Evolutionary conservation across 2,329 filamentous ascomycete species (phyloP).

Genomic region (Epichloe glyceriae): DNA sequence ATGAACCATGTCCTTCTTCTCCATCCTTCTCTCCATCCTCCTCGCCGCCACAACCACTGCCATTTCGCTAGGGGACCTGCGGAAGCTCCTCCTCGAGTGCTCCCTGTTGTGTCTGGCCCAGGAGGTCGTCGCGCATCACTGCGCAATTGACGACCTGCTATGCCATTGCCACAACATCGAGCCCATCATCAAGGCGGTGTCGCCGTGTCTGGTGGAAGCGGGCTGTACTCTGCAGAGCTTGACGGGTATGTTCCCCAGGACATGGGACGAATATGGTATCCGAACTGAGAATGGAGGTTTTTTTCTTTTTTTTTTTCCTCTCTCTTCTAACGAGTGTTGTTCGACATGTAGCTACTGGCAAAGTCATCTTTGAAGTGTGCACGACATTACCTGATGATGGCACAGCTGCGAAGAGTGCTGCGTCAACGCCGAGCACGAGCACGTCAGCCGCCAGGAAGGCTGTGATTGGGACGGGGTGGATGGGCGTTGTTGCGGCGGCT

Average conservation of each 20-base stretch:
- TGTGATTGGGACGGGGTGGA: background rate
- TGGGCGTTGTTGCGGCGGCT: background rate
- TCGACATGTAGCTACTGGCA: slow-evolving; percentile 1
- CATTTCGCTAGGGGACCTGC: slow-evolving; percentile 9
- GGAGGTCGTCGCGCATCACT: slow-evolving; percentile 20
- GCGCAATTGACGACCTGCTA: slow-evolving; percentile 19
- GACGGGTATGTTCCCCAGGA: slow-evolving; percentile 14
- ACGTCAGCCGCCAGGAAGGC: background rate
- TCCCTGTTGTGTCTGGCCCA: slow-evolving; percentile 23
- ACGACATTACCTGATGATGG: background rate
- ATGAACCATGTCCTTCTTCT: background rate
- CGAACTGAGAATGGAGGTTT: background rate
- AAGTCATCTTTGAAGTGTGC: slow-evolving; percentile 4
- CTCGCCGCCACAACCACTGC: slow-evolving; percentile 9
- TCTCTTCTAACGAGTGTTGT: background rate
- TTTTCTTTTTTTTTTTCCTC: background rate
- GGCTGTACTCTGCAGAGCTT: slow-evolving; percentile 23
- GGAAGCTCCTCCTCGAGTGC: slow-evolving; percentile 23
- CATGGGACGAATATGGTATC: background rate
- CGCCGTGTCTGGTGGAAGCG: slow-evolving; percentile 22
- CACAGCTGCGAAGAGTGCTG: background rate
- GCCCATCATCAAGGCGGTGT: slow-evolving; percentile 19
- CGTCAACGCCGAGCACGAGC: background rate
- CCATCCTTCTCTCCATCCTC: slow-evolving; percentile 1
- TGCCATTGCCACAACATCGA: slow-evolving; percentile 27